Conservation (phyloP, 352 stramenopile species). For the Pythium folliculosum region DNA sequence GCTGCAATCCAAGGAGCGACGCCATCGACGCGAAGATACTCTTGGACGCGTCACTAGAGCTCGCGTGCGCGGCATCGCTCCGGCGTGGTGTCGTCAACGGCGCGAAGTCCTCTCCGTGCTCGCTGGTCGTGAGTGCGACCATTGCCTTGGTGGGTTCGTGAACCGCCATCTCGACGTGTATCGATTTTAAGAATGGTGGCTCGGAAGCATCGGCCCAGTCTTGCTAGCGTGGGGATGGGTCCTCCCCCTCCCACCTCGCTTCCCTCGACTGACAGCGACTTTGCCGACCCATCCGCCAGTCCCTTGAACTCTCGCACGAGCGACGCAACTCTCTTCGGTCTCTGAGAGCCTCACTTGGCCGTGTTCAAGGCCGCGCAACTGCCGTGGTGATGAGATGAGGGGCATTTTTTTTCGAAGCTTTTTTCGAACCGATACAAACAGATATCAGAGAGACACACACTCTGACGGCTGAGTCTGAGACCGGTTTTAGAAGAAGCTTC, state of each 20-base stretch:
- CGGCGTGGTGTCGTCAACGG: conserved; percentile 9
- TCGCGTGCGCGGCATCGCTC: not conserved
- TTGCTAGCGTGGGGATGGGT: too few species aligned
- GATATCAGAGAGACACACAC: not conserved
- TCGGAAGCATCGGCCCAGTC: too few species aligned
- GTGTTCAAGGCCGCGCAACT: not conserved
- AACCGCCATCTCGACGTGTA: not conserved
- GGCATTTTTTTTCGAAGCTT: conserved; percentile 8
- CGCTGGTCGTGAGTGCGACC: too few species aligned
- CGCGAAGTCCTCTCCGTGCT: not conserved
- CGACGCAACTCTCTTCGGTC: not conserved
- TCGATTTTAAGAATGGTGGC: not conserved
- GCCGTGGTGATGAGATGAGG: not conserved
- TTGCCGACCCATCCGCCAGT: too few species aligned
- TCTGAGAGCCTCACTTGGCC: not conserved
- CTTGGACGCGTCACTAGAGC: too few species aligned
- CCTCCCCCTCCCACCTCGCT: too few species aligned
- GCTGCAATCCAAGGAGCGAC: conserved; percentile 55
- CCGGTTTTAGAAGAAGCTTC: conserved; percentile 9
- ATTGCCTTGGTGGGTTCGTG: not conserved
- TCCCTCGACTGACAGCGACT: too few species aligned
- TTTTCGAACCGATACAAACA: conserved; percentile 11
- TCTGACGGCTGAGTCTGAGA: not conserved
- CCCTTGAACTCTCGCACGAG: not conserved
- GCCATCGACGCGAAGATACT: conserved; percentile 44